Percentiles rank a stretch among this genome's conserved stretches.
Evolutionary conservation across 192 early-diverging fungal species (phyloP).

Genomic region (Mortierella alpina): DNA sequence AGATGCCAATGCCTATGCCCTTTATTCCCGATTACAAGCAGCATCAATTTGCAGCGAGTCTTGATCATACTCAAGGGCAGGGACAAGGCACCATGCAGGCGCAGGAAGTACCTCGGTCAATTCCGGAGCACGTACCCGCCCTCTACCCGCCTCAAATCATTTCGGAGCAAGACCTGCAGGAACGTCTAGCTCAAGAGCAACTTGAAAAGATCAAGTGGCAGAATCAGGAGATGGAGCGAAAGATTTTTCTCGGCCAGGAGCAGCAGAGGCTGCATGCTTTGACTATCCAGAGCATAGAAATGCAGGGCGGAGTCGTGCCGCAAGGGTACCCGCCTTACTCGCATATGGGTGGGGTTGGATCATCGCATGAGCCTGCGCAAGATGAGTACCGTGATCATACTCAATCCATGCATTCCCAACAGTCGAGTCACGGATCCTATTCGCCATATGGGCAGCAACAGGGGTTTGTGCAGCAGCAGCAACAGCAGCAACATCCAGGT

Average conservation of each 20-base stretch:
- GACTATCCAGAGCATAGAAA: conserved; percentile 24
- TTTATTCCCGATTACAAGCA: conserved; percentile 16
- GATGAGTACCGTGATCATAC: conserved; percentile 13
- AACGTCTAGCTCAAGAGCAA: conserved; percentile 17
- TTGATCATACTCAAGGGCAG: not conserved
- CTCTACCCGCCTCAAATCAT: conserved; percentile 49
- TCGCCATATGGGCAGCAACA: conserved; percentile 11
- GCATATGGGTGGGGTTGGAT: not conserved
- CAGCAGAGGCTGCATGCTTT: conserved; percentile 18
- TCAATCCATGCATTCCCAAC: conserved; percentile 9
- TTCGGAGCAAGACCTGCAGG: conserved; percentile 28
- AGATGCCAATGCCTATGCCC: conserved; percentile 36
- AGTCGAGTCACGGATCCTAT: conserved; percentile 3
- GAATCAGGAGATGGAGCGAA: conserved; percentile 35
- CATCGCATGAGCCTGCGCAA: not conserved
- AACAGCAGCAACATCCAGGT: conserved; percentile 10
- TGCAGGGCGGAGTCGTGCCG: conserved; percentile 13
- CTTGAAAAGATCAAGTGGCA: conserved; percentile 35
- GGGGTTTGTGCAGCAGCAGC: conserved; percentile 4
- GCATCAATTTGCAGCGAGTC: not conserved
- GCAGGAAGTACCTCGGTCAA: conserved; percentile 9
- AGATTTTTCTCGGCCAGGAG: conserved; percentile 20
- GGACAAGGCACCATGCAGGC: conserved; percentile 2
- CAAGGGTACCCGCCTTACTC: conserved; percentile 15
- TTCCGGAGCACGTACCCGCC: conserved; percentile 10